Evolutionary conservation across 2,329 filamentous ascomycete genomes (phyloP).

Genomic region (Fusarium fujikuroi): DNA sequence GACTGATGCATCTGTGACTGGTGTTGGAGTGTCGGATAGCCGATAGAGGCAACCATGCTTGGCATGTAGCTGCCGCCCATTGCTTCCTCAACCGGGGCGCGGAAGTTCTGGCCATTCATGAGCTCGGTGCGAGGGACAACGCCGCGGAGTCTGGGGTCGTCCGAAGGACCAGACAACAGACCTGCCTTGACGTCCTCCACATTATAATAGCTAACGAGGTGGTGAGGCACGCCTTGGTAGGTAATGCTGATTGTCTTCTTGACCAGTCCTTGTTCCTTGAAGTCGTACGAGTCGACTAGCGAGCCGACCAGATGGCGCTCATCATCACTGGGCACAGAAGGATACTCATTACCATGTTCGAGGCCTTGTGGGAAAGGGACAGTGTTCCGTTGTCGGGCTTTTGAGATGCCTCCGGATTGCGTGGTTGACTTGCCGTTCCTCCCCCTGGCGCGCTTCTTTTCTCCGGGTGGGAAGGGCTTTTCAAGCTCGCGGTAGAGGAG

Average conservation of each 20-base stretch:
- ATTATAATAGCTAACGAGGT: slow-evolving; percentile 89
- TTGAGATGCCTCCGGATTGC: slow-evolving; percentile 49
- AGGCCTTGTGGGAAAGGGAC: slow-evolving; percentile 18
- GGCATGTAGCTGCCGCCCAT: background rate
- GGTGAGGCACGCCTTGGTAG: slow-evolving; percentile 79
- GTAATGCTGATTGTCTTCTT: slow-evolving; percentile 94
- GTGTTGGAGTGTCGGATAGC: background rate
- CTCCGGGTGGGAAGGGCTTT: slow-evolving; percentile 80
- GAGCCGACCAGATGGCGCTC: slow-evolving; percentile 74
- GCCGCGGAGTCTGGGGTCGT: slow-evolving; percentile 52
- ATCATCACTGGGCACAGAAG: slow-evolving; percentile 38
- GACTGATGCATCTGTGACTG: background rate
- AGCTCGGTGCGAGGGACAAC: slow-evolving; percentile 68
- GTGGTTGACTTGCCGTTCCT: slow-evolving; percentile 68
- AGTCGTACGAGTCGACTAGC: slow-evolving; percentile 88
- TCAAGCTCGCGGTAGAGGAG: slow-evolving; percentile 86
- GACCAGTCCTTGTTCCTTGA: slow-evolving; percentile 83
- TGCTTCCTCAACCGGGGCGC: slow-evolving; percentile 65
- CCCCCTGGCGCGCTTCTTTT: slow-evolving; percentile 81
- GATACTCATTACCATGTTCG: slow-evolving; percentile 25
- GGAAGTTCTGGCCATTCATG: slow-evolving; percentile 72
- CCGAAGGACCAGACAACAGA: slow-evolving; percentile 67
- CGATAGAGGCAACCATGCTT: background rate
- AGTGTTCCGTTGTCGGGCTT: slow-evolving; percentile 43
- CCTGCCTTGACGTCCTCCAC: slow-evolving; percentile 78